Evolutionary conservation across 306 rosid species (phyloP), one percentile per base, ranked within the genome.

Genomic region (Adenanthera pavonina): DNA sequence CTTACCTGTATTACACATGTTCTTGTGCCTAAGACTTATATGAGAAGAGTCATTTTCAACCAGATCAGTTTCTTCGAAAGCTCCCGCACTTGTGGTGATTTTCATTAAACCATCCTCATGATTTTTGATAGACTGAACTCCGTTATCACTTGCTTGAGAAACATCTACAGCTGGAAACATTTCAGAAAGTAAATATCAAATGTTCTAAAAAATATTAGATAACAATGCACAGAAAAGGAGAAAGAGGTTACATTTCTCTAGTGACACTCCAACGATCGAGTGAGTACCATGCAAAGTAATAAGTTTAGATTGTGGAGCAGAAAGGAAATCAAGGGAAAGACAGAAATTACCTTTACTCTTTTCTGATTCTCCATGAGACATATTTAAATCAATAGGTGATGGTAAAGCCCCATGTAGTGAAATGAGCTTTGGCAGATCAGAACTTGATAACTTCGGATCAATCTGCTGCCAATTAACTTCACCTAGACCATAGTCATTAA

Each of bases 351-450:
- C 80, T 53, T 82, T 76, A 49, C 75, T 54, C 13, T 80, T 84
- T 57, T 74, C 72, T 40, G 86, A 66, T 78, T 88, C 82, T 43
- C 76, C 76, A 30, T 36, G 33, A 67, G 81, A 13, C 75, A 65
- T 69, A 44, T 79, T 86, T 72, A 68, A 38, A 54, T 34, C 82
- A 69, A n/a, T 76, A 25, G 86, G 82, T n/a, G 84, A 77, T 43
- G 72, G 60, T n/a, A 85, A 74, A 69, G 72, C 66, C 64, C 84
- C 84, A 79, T 87, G 86, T 8, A 81, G 80, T 48, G 86, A 86
- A 77, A 86, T 78, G 71, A 84, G 86, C 80, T 88, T 91, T 60
- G 83, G 80, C 30, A 79, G 75, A 65, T 83, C 83, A 75, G 74
- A 86, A 86, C 78, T 78, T 14, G 61, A 53, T 54, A 86, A 74